Conservation (phyloP, 257 asterid species). For the Rauvolfia tetraphylla region DNA sequence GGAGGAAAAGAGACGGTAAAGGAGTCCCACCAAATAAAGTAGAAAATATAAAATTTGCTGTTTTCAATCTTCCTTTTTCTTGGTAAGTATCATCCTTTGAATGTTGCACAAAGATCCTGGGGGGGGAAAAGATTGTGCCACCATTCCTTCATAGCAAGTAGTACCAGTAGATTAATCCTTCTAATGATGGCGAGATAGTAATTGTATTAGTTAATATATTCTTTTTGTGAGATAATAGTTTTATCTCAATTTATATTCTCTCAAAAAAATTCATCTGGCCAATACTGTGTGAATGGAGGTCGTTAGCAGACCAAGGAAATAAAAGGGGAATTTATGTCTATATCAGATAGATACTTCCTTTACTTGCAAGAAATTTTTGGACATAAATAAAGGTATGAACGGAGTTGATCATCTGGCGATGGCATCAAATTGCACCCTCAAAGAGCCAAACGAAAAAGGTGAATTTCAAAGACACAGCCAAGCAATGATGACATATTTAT, state of each 20-base stretch:
- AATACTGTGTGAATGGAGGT: too few species aligned
- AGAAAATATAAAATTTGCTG: neutral
- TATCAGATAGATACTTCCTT: neutral
- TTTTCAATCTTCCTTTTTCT: neutral
- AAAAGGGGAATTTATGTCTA: neutral
- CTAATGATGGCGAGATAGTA: too few species aligned
- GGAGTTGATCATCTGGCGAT: neutral
- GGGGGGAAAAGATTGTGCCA: too few species aligned
- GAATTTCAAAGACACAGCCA: neutral
- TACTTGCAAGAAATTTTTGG: neutral
- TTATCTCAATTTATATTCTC: too few species aligned
- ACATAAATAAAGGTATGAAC: neutral
- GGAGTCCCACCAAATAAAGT: conserved; percentile 15
- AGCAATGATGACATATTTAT: neutral
- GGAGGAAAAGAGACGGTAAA: neutral
- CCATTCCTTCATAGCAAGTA: too few species aligned
- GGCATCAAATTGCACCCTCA: neutral
- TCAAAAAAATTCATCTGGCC: too few species aligned
- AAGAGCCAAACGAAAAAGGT: neutral
- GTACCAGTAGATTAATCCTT: too few species aligned
- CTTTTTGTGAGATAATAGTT: too few species aligned
- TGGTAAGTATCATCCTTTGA: neutral
- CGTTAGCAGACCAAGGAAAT: neutral
- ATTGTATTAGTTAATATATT: too few species aligned
- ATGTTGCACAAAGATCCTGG: neutral